Percentiles rank a stretch among this genome's conserved stretches.
These are phyloP conservation scores for Saraca asoca DNA, from an alignment of 331 rosid genomes.

Conservation along the genomic window DNA sequence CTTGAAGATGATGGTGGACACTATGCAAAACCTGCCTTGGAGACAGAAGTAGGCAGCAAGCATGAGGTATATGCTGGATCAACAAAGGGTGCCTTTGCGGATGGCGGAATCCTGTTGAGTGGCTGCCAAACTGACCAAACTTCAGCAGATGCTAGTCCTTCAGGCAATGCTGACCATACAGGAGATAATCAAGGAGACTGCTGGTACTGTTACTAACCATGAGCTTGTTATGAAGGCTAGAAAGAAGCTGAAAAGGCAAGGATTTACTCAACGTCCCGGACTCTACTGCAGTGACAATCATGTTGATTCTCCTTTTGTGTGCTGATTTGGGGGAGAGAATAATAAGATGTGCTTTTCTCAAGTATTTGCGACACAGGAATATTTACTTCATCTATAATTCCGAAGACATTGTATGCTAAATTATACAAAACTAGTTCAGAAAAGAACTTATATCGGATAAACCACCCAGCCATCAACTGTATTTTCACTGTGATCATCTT, in stretches of 20 bases:
- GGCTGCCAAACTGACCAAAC: constrained; percentile 84
- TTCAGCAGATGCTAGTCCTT: constrained; percentile 76
- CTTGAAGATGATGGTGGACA: constrained; percentile 53
- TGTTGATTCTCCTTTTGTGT: constrained; percentile 54
- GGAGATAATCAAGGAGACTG: constrained; percentile 46
- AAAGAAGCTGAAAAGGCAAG: constrained; percentile 57
- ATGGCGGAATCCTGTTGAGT: constrained; percentile 67
- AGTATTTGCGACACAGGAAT: constrained; percentile 7
- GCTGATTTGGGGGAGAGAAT: constrained; percentile 36
- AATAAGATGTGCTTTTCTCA: no score
- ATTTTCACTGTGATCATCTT: constrained; percentile 32
- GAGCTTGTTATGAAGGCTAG: constrained; percentile 66
- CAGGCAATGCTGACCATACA: constrained; percentile 57
- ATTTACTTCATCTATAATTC: constrained; percentile 38
- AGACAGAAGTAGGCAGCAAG: constrained; percentile 52
- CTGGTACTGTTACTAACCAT: constrained; percentile 54
- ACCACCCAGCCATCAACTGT: constrained; percentile 34
- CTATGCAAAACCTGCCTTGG: constrained; percentile 76
- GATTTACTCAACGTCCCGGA: constrained; percentile 72
- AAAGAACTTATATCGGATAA: constrained; percentile 18
- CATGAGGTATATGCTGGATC: constrained; percentile 71
- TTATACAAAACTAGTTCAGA: constrained; percentile 39
- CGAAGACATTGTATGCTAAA: constrained; percentile 9
- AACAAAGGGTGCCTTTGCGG: constrained; percentile 38
- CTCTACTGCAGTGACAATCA: constrained; percentile 71